Conservation (phyloP, 371 early-diverging fungal species). For the Apophysomyces variabilis region DNA sequence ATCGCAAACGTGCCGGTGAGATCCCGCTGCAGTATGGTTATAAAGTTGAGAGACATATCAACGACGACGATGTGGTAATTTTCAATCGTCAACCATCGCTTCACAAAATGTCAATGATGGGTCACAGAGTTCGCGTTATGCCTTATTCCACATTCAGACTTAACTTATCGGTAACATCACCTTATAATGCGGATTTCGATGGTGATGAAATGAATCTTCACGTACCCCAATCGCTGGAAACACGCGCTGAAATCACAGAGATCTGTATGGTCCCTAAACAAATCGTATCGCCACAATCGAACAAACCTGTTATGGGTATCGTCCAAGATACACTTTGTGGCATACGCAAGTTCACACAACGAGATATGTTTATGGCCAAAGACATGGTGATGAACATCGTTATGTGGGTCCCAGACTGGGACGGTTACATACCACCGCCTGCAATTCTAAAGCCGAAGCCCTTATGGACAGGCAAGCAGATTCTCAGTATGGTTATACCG, state of each 20-base stretch:
- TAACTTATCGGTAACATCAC: slow-evolving; percentile 98
- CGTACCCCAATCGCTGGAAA: slow-evolving; percentile 97
- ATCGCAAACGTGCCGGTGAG: slow-evolving; percentile 88
- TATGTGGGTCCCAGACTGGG: slow-evolving; percentile 97
- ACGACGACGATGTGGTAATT: slow-evolving; percentile 97
- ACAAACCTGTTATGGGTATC: slow-evolving; percentile 99
- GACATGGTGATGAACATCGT: slow-evolving; percentile 96
- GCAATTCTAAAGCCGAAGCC: slow-evolving; percentile 96
- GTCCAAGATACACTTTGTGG: slow-evolving; percentile 99
- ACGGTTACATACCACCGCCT: slow-evolving; percentile 93
- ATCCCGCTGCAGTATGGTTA: slow-evolving; percentile 94
- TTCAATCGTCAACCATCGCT: slow-evolving; percentile 99
- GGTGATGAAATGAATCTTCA: slow-evolving; percentile 99
- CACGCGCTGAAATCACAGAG: slow-evolving; percentile 95
- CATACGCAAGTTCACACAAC: slow-evolving; percentile 94
- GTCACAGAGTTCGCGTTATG: slow-evolving; percentile 98
- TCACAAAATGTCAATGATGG: slow-evolving; percentile 99
- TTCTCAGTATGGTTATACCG: slow-evolving; percentile 93
- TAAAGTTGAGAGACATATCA: slow-evolving; percentile 97
- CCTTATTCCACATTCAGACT: slow-evolving; percentile 99
- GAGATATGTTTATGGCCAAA: slow-evolving; percentile 92
- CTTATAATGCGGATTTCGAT: slow-evolving; percentile 99
- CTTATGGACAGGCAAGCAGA: slow-evolving; percentile 99
- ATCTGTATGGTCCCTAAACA: slow-evolving; percentile 98
- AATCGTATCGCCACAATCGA: slow-evolving; percentile 98